These are phyloP conservation scores for Raphanus raphanistrum DNA, from an alignment of 345 rosid genomes.

Conservation along the genomic window DNA sequence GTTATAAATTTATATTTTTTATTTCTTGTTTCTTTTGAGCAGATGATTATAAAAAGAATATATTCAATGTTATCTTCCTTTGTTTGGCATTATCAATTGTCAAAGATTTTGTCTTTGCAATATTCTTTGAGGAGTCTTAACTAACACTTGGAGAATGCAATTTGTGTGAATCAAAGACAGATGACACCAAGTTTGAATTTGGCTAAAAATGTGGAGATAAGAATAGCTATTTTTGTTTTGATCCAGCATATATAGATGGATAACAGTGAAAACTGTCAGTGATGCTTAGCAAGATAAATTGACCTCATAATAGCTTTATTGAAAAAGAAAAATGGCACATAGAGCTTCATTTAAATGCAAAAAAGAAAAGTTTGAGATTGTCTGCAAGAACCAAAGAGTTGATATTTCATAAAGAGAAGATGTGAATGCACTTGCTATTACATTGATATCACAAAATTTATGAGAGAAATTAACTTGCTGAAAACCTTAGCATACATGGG, in stretches of 20 bases:
- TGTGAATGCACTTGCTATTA: too few species aligned
- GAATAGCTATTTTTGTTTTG: conserved; percentile 29
- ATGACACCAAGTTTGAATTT: not conserved
- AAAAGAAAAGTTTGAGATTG: too few species aligned
- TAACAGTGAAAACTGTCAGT: too few species aligned
- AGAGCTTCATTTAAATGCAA: too few species aligned
- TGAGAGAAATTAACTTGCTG: too few species aligned
- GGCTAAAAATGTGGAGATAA: not conserved
- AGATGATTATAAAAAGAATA: conserved; percentile 1
- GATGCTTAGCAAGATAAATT: too few species aligned
- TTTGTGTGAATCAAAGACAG: not conserved
- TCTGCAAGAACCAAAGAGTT: too few species aligned
- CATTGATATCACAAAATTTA: too few species aligned
- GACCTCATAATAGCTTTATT: too few species aligned
- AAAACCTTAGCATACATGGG: too few species aligned
- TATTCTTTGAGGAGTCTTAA: not conserved
- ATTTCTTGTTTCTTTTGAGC: conserved; percentile 16
- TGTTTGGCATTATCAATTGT: conserved; percentile 7
- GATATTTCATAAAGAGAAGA: too few species aligned
- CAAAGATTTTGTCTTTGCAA: conserved; percentile 6
- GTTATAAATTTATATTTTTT: conserved; percentile 10
- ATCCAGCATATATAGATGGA: conserved; percentile 47
- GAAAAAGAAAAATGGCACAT: too few species aligned
- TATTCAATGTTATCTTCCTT: not conserved
- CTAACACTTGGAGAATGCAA: not conserved